Evolutionary conservation across 2,329 filamentous ascomycete species (phyloP).

Genomic region (Xylaria sp.): DNA sequence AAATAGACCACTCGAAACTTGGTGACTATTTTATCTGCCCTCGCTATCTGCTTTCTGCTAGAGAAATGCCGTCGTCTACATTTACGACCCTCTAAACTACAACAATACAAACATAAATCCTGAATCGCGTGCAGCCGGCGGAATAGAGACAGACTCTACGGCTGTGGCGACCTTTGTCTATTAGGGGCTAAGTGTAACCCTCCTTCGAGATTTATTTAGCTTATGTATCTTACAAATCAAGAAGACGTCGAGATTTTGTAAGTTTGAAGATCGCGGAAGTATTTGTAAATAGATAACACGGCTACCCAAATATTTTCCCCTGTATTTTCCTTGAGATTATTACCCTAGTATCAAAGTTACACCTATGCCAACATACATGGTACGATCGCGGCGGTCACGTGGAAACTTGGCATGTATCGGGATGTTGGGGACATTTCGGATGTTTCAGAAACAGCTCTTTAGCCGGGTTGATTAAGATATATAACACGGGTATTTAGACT

Average conservation of each 20-base stretch:
- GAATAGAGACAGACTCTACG: not conserved
- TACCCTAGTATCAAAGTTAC: not conserved
- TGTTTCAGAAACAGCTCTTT: conserved; percentile 9
- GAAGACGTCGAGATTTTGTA: not conserved
- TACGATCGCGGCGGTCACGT: conserved; percentile 15
- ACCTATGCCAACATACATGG: not conserved
- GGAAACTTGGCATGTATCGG: not conserved
- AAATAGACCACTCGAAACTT: not conserved
- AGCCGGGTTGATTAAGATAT: not conserved
- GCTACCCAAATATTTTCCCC: not conserved
- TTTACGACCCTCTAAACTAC: not conserved
- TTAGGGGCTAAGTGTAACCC: not conserved
- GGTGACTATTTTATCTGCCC: not conserved
- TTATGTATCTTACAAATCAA: not conserved
- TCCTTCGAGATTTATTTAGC: not conserved
- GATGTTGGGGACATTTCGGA: not conserved
- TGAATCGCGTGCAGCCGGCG: not conserved
- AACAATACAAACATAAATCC: not conserved
- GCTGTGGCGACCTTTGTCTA: not conserved
- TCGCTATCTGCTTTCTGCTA: not conserved
- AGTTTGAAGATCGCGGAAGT: not conserved
- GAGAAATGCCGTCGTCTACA: not conserved
- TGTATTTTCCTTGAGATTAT: not conserved
- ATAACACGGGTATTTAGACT: conserved; percentile 1
- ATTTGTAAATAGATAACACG: not conserved